A percentile compares a stretch with the other conserved stretches of the same genome.
Evolutionary conservation across 345 rosid species (phyloP).

Genomic region (sweet orange (Citrus sinensis)): DVS_A1.0 CM039167.1:5669501-5670000

Average conservation of each 20-base stretch:
- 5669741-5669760: not conserved
- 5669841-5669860: not conserved
- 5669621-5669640: not conserved
- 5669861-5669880: not conserved
- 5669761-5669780: not conserved
- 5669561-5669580: not conserved
- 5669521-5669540: not conserved
- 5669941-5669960: too few relatives aligned
- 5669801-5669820: not conserved
- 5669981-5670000: too few relatives aligned
- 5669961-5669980: too few relatives aligned
- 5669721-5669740: not conserved
- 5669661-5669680: not conserved
- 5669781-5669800: not conserved
- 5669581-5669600: not conserved
- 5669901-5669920: not conserved
- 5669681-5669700: not conserved
- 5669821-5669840: not conserved
- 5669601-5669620: constrained; percentile 4
- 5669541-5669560: constrained; percentile 1
- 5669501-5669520: constrained; percentile 12
- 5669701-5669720: not conserved
- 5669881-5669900: not conserved
- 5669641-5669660: not conserved
- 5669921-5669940: not conserved